Evolutionary conservation across 176 grass and related monocot species (phyloP).

Genomic region (Musa itinerans): DNA sequence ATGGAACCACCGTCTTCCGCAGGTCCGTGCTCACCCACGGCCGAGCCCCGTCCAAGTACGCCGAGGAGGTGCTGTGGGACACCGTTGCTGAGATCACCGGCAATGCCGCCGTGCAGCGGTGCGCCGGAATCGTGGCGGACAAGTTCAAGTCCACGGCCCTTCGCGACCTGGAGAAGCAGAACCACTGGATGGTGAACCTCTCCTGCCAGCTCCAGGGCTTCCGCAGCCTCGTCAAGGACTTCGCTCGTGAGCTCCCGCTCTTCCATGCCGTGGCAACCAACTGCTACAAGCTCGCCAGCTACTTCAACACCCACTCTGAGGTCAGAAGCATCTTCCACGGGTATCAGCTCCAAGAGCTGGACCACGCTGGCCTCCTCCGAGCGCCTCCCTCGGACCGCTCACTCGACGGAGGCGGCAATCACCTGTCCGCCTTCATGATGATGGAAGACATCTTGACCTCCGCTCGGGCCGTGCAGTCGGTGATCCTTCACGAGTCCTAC

Average conservation of each 20-base stretch:
- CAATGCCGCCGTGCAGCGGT: slow-evolving; percentile 14
- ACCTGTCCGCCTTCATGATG: slow-evolving; percentile 34
- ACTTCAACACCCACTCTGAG: slow-evolving; percentile 47
- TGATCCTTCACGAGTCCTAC: slow-evolving; percentile 56
- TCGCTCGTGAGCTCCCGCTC: slow-evolving; percentile 53
- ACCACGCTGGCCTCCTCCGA: slow-evolving; percentile 23
- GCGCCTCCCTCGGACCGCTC: neutral
- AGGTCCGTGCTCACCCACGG: slow-evolving; percentile 11
- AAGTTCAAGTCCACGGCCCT: slow-evolving; percentile 56
- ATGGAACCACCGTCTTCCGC: slow-evolving; percentile 6
- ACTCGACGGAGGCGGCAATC: neutral
- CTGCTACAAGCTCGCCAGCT: slow-evolving; percentile 45
- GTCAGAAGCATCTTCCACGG: slow-evolving; percentile 51
- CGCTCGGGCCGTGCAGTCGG: slow-evolving; percentile 43
- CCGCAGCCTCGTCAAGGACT: slow-evolving; percentile 34
- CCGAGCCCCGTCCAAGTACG: slow-evolving; percentile 32
- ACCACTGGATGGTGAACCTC: slow-evolving; percentile 87
- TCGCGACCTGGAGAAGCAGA: slow-evolving; percentile 46
- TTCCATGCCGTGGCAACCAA: slow-evolving; percentile 49
- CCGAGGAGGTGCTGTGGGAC: slow-evolving; percentile 31
- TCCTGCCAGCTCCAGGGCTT: slow-evolving; percentile 53
- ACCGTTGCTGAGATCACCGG: slow-evolving; percentile 29
- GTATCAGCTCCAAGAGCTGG: slow-evolving; percentile 55
- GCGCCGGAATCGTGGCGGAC: slow-evolving; percentile 72
- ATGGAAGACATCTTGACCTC: slow-evolving; percentile 57